Evolutionary conservation across 2,329 filamentous ascomycete species (phyloP), one percentile per base, ranked within the genome.

Genomic region (Trichoderma sp.): DNA sequence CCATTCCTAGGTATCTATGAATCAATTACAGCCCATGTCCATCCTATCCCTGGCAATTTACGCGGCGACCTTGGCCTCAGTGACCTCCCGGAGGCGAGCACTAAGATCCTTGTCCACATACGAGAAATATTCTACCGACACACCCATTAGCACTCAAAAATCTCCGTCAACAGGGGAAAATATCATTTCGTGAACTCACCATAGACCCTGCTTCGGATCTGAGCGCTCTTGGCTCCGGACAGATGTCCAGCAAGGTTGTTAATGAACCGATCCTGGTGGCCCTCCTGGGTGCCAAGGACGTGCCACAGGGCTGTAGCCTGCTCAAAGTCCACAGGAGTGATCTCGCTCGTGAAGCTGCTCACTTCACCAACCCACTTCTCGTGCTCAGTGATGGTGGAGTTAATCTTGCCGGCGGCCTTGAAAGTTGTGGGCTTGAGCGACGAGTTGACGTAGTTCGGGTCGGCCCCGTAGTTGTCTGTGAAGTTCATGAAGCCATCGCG

Each of bases 361-460:
- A 70, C 68, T 76, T 88, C 86, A 6, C 82, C 82, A 68, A 86
- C 87, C 76, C 89, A 88, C 80, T 89, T 89, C 50, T 73, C 67
- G 17, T 74, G 72, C 4, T 70, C 69, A 0, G 68, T 73, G 4
- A 71, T 43, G 3, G 39, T 67, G 23, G 50, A n/a, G 85, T 65
- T 20, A 26, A 68, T 15, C 23, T 50, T 68, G 30, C 63, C 53
- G n/a, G 26, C 36, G 6, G 55, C 20, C 63, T 68, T 70, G 61
- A 65, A 20, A 4, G 68, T 32, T 5, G 36, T 66, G 82, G 83
- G 62, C 82, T 68, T 59, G 39, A 68, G 66, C 55, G 53, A 43
- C 3, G 66, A 32, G 28, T 43, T 43, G 47, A 77, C 74, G 39
- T 78, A 79, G 67, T 78, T 75, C 3, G 77, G 77, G 43, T 79